Conservation (phyloP, 306 rosid genomes). For the Mucuna pruriens region DNA sequence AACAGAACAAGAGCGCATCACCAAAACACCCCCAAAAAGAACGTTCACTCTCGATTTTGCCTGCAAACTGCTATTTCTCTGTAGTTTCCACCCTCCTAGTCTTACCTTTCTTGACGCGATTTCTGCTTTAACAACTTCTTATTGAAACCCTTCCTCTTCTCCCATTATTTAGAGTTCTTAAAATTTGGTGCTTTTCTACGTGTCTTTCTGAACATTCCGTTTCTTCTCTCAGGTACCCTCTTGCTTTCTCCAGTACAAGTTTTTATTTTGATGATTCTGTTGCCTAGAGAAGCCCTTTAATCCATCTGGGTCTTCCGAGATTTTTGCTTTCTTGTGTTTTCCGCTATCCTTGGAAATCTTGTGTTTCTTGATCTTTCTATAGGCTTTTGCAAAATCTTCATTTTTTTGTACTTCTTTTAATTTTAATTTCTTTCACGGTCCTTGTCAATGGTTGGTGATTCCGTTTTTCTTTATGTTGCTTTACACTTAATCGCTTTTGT, state of each 20-base stretch:
- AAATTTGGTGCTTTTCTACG: neutral
- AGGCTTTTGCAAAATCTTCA: neutral
- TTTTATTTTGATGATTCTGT: conserved; percentile 37
- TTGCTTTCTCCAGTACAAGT: conserved; percentile 22
- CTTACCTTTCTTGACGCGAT: conserved; percentile 57
- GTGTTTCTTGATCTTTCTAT: neutral
- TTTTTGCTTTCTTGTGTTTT: conserved; percentile 30
- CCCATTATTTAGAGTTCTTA: neutral
- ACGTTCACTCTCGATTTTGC: conserved; percentile 16
- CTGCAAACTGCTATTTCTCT: conserved; percentile 32
- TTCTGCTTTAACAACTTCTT: conserved; percentile 49
- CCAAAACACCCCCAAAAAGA: conserved; percentile 9
- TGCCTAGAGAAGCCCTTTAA: neutral
- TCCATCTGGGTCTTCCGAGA: conserved; percentile 39
- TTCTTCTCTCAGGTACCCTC: conserved; percentile 55
- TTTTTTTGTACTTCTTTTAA: neutral
- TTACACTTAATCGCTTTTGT: conserved; percentile 28
- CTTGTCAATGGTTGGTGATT: conserved; percentile 30
- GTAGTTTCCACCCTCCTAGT: conserved; percentile 38
- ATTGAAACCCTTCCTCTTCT: conserved; percentile 19
- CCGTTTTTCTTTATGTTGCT: conserved; percentile 14
- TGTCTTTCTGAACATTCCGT: conserved; percentile 14
- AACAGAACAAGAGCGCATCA: neutral
- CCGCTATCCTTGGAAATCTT: neutral
- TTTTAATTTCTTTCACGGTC: neutral